A percentile compares a stretch with the other conserved stretches of the same genome.
phyloP scores from a whole-genome alignment of 1,284 basidiomycete genomes.

The Ganoderma resinaceum region DNA sequence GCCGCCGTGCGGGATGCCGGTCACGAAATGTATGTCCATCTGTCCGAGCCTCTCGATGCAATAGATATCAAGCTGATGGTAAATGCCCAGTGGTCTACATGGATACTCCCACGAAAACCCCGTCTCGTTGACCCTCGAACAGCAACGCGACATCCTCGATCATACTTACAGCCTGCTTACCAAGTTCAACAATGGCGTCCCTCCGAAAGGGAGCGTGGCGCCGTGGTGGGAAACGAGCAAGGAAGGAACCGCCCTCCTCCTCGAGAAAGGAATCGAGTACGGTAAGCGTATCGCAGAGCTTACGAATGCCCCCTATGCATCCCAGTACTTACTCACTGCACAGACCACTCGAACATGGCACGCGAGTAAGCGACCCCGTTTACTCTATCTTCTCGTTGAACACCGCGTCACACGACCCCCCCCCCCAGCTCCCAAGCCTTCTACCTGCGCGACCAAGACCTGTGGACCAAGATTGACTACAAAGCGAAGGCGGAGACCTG shows the following conservation, averaged over 20 bases:
- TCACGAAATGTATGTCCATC: conserved; percentile 60
- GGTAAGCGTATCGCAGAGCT: conserved; percentile 51
- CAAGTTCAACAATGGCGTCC: conserved; percentile 70
- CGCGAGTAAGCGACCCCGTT: conserved; percentile 53
- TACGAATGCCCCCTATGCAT: not conserved
- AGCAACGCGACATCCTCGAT: conserved; percentile 78
- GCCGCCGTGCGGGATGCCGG: conserved; percentile 71
- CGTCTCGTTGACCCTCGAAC: conserved; percentile 63
- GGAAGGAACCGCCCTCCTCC: conserved; percentile 71
- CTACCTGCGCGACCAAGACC: conserved; percentile 73
- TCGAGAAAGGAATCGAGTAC: conserved; percentile 80
- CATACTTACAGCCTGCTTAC: conserved; percentile 73
- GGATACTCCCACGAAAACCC: conserved; percentile 85
- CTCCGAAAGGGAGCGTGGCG: conserved; percentile 73
- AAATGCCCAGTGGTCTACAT: conserved; percentile 61
- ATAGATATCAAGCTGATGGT: conserved; percentile 4
- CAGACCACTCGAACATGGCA: conserved; percentile 74
- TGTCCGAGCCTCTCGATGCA: not conserved
- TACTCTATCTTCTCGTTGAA: not conserved
- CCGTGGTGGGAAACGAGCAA: conserved; percentile 85
- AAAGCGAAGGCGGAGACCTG: conserved; percentile 63
- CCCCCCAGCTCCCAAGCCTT: conserved; percentile 68
- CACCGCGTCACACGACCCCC: not conserved
- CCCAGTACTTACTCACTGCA: not conserved
- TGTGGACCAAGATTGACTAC: conserved; percentile 82